These are phyloP conservation scores for Neopestalotiopsis sp. DNA, from an alignment of 2,329 filamentous ascomycete genomes.

Conservation along the genomic window DNA sequence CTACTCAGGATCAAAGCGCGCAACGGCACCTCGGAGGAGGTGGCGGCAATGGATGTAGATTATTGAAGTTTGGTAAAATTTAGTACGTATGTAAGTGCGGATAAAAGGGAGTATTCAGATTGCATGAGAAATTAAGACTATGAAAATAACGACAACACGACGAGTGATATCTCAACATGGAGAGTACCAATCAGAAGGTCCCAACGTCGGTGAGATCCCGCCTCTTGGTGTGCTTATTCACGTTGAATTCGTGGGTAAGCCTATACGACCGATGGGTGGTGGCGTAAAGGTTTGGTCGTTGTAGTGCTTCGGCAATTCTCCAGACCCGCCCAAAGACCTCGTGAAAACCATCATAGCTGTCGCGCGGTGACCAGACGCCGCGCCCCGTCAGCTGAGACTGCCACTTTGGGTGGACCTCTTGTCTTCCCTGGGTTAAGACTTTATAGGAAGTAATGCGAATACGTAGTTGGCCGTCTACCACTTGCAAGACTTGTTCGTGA, in stretches of 20 bases:
- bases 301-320: neutral
- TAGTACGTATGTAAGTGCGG: no score
- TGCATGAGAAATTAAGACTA: no score
- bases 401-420: neutral
- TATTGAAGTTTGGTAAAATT: neutral
- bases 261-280: neutral
- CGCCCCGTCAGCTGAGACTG: neutral
- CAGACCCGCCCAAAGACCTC: neutral
- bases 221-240: no score
- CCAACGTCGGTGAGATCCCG: no score
- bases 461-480: neutral
- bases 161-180: no score
- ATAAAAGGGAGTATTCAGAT: no score
- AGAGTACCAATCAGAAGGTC: no score
- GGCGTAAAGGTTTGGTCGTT: neutral
- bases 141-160: no score
- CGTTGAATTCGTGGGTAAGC: neutral
- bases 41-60: neutral
- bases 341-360: neutral
- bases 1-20: neutral
- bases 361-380: no score
- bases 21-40: neutral
- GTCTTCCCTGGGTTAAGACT: neutral
- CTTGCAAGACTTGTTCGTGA: neutral
- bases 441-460: neutral